phyloP scores from a whole-genome alignment of 306 rosid genomes.

The Rosa multiflora region DNA sequence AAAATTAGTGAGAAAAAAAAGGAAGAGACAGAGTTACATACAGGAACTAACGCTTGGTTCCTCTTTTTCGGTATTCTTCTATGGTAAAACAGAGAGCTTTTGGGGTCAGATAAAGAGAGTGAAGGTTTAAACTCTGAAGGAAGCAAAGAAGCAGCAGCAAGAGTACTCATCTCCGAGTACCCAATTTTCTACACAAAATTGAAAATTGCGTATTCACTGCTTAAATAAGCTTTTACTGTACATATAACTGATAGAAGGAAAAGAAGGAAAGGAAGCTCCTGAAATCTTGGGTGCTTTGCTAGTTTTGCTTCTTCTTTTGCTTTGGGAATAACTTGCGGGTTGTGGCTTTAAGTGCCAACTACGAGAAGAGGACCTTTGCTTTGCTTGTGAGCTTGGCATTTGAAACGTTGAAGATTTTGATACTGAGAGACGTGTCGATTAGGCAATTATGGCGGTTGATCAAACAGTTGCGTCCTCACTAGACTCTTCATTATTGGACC shows the following conservation, averaged over 20 bases:
- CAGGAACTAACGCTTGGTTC: conserved; percentile 57
- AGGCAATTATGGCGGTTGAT: not conserved
- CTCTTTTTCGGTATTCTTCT: conserved; percentile 43
- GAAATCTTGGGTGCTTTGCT: not conserved
- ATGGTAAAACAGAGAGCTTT: conserved; percentile 23
- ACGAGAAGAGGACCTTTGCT: not conserved
- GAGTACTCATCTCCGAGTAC: conserved; percentile 46
- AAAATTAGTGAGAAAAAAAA: not conserved
- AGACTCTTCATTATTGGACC: not conserved
- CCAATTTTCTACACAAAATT: not conserved
- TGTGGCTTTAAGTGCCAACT: not conserved
- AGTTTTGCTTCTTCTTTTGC: conserved; percentile 2
- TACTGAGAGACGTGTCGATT: conserved; percentile 41
- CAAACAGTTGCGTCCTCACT: conserved; percentile 42
- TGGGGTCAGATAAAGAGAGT: conserved; percentile 36
- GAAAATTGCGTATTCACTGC: not conserved
- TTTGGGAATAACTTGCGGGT: not conserved
- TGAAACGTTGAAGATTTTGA: conserved; percentile 3
- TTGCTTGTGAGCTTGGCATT: conserved; percentile 24
- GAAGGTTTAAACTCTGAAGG: conserved; percentile 48
- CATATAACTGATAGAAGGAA: not conserved
- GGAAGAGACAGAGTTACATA: conserved; percentile 17
- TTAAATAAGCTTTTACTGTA: not conserved
- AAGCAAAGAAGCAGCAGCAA: conserved; percentile 48
- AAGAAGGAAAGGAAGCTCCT: not conserved